phyloP scores from a whole-genome alignment of 2,329 filamentous ascomycete genomes.

The Exophiala phaeomuriformis region DNA sequence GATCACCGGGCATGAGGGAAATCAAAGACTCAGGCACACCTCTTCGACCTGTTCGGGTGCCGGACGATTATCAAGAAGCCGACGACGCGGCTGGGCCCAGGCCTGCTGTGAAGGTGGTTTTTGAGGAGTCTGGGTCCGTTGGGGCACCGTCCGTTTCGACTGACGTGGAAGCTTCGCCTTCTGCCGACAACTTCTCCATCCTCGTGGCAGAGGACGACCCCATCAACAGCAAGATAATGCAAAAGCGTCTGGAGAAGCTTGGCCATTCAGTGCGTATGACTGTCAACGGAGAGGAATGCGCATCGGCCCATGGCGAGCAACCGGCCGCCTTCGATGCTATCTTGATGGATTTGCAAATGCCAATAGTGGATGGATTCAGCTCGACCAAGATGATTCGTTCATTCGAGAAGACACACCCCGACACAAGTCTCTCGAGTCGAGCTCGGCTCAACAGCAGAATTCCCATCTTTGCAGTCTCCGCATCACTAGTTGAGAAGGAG shows the following conservation, averaged over 20 bases:
- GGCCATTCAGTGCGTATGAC: slow-evolving; percentile 67
- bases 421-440: slow-evolving; percentile 50
- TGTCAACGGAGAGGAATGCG: slow-evolving; percentile 79
- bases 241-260: slow-evolving; percentile 69
- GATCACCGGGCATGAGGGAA: slow-evolving; percentile 28
- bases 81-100: slow-evolving; percentile 1
- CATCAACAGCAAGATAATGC: slow-evolving; percentile 73
- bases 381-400: slow-evolving; percentile 78
- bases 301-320: slow-evolving; percentile 59
- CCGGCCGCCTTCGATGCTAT: slow-evolving; percentile 64
- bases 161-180: not conserved
- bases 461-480: slow-evolving; percentile 81
- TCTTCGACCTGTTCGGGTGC: slow-evolving; percentile 30
- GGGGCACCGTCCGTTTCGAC: slow-evolving; percentile 9
- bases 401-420: slow-evolving; percentile 53
- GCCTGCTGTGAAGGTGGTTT: slow-evolving; percentile 6
- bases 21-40: slow-evolving; percentile 34
- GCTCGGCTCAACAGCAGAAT: slow-evolving; percentile 58
- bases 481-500: slow-evolving; percentile 66
- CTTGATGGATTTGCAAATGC: slow-evolving; percentile 95
- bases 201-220: slow-evolving; percentile 84
- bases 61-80: slow-evolving; percentile 22
- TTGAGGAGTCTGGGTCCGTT: slow-evolving; percentile 12
- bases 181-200: slow-evolving; percentile 49
- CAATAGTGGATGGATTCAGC: slow-evolving; percentile 75